phyloP scores from a whole-genome alignment of 192 early-diverging fungal genomes.

The Spinellus fusiger region DNA sequence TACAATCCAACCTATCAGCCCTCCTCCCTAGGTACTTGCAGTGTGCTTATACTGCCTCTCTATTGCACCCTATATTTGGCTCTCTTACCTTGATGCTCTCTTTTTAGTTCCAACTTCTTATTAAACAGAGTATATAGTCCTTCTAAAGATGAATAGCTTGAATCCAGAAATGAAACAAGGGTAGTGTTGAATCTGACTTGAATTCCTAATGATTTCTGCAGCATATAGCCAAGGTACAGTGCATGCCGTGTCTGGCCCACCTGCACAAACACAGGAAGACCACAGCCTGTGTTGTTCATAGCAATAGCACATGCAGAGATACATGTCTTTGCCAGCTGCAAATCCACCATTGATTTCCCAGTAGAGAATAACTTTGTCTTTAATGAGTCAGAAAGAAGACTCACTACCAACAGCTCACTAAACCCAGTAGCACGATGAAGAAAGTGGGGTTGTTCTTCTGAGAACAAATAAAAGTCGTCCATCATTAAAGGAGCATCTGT shows the following conservation, averaged over 20 bases:
- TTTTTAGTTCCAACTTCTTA: constrained; percentile 29
- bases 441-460: constrained; percentile 37
- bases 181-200: constrained; percentile 40
- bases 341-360: constrained; percentile 44
- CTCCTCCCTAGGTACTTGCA: background rate
- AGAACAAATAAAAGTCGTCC: constrained; percentile 36
- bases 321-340: constrained; percentile 54
- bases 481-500: constrained; percentile 20
- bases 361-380: constrained; percentile 21
- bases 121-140: constrained; percentile 34
- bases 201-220: constrained; percentile 4
- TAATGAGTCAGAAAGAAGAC: constrained; percentile 10
- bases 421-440: constrained; percentile 68
- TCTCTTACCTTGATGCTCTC: constrained; percentile 25
- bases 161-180: constrained; percentile 21
- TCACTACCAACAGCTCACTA: constrained; percentile 49
- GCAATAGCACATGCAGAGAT: constrained; percentile 66
- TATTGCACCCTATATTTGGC: no score
- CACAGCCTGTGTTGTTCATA: constrained; percentile 59
- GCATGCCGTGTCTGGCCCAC: constrained; percentile 10
- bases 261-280: constrained; percentile 20
- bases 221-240: constrained; percentile 15
- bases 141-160: constrained; percentile 29
- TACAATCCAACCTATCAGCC: constrained; percentile 9
- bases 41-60: background rate